Evolutionary conservation across 1,139 yeast genomes (phyloP).

Genomic region (Oligophagozyma castellii): DNA sequence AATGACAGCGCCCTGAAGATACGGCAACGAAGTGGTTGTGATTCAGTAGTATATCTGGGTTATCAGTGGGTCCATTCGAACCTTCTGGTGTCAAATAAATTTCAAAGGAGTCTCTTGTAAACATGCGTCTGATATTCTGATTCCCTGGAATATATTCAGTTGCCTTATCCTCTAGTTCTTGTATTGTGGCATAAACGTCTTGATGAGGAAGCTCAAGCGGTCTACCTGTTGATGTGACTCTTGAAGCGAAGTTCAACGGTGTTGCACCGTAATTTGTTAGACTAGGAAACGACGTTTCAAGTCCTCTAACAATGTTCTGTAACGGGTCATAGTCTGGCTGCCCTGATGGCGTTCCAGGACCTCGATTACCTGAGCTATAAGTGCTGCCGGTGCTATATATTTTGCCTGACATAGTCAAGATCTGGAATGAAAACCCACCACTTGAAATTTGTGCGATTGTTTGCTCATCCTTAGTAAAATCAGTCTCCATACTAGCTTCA

Average conservation of each 20-base stretch:
- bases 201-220: slow-evolving; percentile 13
- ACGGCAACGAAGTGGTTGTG: slow-evolving; percentile 32
- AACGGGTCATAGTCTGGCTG: slow-evolving; percentile 24
- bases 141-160: slow-evolving; percentile 17
- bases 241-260: slow-evolving; percentile 7
- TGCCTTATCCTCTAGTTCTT: slow-evolving; percentile 11
- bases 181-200: slow-evolving; percentile 16
- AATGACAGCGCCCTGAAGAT: slow-evolving; percentile 54
- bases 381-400: slow-evolving; percentile 40
- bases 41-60: slow-evolving; percentile 11
- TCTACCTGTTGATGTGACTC: slow-evolving; percentile 1
- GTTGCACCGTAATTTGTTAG: slow-evolving; percentile 6
- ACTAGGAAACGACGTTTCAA: slow-evolving; percentile 13
- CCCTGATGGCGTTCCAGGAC: slow-evolving; percentile 26
- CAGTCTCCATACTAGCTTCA: too few species aligned
- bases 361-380: slow-evolving; percentile 32
- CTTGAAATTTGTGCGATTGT: slow-evolving; percentile 43
- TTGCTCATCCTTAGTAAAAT: not conserved
- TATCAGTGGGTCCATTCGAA: slow-evolving; percentile 5
- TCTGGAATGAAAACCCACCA: slow-evolving; percentile 56
- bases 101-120: slow-evolving; percentile 17
- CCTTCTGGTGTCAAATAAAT: slow-evolving; percentile 6
- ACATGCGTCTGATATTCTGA: slow-evolving; percentile 17
- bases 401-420: slow-evolving; percentile 41
- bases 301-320: slow-evolving; percentile 11